Evolutionary conservation across 495 filamentous ascomycete species (phyloP).

Genomic region (Aspergillus asperescens): DNA sequence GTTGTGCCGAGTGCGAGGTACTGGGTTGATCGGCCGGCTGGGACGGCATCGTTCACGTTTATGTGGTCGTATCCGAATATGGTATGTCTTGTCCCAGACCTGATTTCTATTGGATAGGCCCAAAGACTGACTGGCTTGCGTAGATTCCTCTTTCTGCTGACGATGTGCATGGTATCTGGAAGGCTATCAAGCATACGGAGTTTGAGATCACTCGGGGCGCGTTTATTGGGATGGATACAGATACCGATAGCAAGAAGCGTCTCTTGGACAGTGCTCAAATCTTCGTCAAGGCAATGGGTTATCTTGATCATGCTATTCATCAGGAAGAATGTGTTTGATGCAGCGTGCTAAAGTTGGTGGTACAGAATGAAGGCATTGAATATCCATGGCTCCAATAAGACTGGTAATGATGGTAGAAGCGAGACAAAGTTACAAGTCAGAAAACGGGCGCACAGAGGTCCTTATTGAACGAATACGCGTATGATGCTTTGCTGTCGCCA

Average conservation of each 20-base stretch:
- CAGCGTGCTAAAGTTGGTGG: neutral
- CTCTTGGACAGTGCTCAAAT: slow-evolving; percentile 74
- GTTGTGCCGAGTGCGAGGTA: slow-evolving; percentile 57
- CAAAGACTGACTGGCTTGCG: neutral
- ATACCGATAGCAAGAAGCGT: slow-evolving; percentile 52
- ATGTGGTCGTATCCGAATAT: slow-evolving; percentile 79
- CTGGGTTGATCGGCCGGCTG: slow-evolving; percentile 50
- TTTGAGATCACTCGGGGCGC: slow-evolving; percentile 63
- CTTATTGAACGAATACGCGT: slow-evolving; percentile 22
- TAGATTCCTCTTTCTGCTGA: slow-evolving; percentile 53
- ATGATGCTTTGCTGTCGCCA: slow-evolving; percentile 23
- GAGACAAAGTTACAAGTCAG: slow-evolving; percentile 15
- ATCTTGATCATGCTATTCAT: slow-evolving; percentile 38
- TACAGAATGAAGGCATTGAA: slow-evolving; percentile 3
- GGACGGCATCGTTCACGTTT: slow-evolving; percentile 61
- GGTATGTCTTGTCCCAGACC: slow-evolving; percentile 38
- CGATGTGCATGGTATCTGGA: slow-evolving; percentile 44
- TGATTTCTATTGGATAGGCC: neutral
- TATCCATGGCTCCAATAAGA: neutral
- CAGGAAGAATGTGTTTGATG: slow-evolving; percentile 16
- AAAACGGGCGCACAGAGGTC: slow-evolving; percentile 35
- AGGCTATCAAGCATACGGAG: slow-evolving; percentile 39
- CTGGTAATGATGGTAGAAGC: slow-evolving; percentile 3
- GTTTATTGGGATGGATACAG: slow-evolving; percentile 56
- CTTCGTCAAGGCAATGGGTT: slow-evolving; percentile 54